Conservation (phyloP, 2,329 filamentous ascomycete species). For the Fusarium transvaalense region DNA sequence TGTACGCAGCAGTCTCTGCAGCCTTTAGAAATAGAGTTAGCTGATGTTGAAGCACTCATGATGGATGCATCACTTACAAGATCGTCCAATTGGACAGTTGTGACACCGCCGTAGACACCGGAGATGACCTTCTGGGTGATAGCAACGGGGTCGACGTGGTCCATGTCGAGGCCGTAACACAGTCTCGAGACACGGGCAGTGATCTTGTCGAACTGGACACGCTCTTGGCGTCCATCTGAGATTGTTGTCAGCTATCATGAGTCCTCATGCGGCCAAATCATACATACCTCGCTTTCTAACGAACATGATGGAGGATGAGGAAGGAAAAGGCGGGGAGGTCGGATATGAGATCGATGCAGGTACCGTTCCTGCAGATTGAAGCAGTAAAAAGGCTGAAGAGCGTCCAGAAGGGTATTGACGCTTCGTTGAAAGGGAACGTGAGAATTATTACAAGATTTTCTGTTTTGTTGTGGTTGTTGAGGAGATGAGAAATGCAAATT, state of each 20-base stretch:
- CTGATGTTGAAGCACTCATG: neutral
- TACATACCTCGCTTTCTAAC: conserved; percentile 73
- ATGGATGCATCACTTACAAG: conserved; percentile 73
- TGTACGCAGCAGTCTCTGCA: conserved; percentile 98
- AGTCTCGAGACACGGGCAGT: conserved; percentile 96
- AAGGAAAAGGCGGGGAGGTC: conserved; percentile 38
- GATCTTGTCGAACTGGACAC: conserved; percentile 99
- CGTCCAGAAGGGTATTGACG: conserved; percentile 29
- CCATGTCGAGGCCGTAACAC: conserved; percentile 96
- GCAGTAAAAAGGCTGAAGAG: conserved; percentile 44
- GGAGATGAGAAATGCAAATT: conserved; percentile 45
- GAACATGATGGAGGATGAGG: conserved; percentile 63
- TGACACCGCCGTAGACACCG: conserved; percentile 98
- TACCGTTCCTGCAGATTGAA: conserved; percentile 45
- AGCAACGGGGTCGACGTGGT: conserved; percentile 94
- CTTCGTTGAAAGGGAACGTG: conserved; percentile 34
- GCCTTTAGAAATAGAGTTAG: conserved; percentile 68
- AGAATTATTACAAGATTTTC: conserved; percentile 28
- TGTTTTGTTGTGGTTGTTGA: conserved; percentile 42
- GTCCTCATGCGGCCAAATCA: conserved; percentile 6
- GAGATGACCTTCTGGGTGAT: conserved; percentile 99
- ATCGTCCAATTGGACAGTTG: conserved; percentile 95
- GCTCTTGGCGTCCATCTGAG: conserved; percentile 97
- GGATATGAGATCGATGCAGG: conserved; percentile 40
- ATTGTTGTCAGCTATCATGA: conserved; percentile 46